Base-by-base conservation (phyloP, 352 stramenopile genomes). In the Pythium insidiosum region DNA sequence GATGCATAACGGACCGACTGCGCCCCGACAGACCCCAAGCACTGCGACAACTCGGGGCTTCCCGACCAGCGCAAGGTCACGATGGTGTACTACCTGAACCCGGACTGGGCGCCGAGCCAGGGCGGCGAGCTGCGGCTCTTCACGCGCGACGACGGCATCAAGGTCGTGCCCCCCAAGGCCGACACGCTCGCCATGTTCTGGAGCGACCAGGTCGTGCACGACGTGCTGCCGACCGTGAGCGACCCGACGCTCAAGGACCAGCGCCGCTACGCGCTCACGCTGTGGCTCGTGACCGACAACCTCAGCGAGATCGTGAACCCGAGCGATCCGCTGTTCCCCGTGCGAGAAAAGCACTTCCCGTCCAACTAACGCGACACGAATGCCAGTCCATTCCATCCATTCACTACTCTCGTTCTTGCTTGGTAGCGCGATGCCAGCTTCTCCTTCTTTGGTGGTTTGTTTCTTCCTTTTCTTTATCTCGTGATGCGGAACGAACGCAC, bases 401-500 rank as follows among this genome's bases (percentile, higher is more conserved):
- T n/a, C n/a, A n/a, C n/a, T n/a, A n/a, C n/a, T n/a, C n/a, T n/a
- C n/a, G n/a, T n/a, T n/a, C n/a, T n/a, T n/a, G n/a, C n/a, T n/a
- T n/a, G n/a, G n/a, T n/a, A n/a, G n/a, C n/a, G n/a, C n/a, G n/a
- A n/a, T n/a, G n/a, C n/a, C n/a, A n/a, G n/a, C n/a, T n/a, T 35
- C 10, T 19, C 29, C 18, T 35, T 5, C 12, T 35, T 35, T 35
- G n/a, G 15, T 15, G 6, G 5, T 41, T n/a, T 41, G 16, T 5
- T 12, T 41, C 20, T n/a, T 41, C 12, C 11, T 11, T 28, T 2
- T 20, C 25, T 26, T 79, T 92, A 96, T 77, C 79, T 76, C 5
- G 88, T 97, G 58, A 94, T 78, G 59, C 98, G 98, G 83, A 97
- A 99, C 57, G 97, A 92, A 53, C 92, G 93, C 25, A 99, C 94